Evolutionary conservation across 352 stramenopile genomes (phyloP), one percentile per base, ranked within the genome.

Genomic region (Globisporangium cystogenes): DNA sequence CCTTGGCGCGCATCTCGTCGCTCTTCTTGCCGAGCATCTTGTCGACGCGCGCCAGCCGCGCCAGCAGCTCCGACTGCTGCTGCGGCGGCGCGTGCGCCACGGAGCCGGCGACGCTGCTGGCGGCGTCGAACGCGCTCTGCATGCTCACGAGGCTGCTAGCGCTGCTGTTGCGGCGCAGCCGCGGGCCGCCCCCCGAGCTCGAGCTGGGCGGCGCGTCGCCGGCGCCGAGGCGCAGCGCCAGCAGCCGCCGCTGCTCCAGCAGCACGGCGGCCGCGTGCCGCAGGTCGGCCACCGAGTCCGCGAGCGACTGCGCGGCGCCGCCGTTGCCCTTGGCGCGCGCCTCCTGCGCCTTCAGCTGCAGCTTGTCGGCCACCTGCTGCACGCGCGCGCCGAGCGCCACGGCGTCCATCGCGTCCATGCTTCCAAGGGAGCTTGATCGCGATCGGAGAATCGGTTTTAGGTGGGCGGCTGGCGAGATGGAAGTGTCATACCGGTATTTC

Each of bases 291-390:
- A 81, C 81, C 3, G 77, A 89, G 1, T 73, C 57, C 0, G 48
- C 16, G 26, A 91, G 64, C 7, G 76, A 68, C 23, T 72, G 59
- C 15, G 76, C 74, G 0, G 76, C 75, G 29, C 26, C 54, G 0
- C 67, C 65, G 51, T 87, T 87, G 35, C 81, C 81, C 44, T 76
- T 79, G 27, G 62, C 66, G 60, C 82, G 71, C 41, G 80, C 76
- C 40, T 91, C 77, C 48, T 79, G 68, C 45, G 76, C 74, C 58
- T 84, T 86, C 29, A 80, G 70, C 66, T 73, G 58, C 51, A 91
- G 63, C 66, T 89, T 91, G 55, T 91, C 74, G 21, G 81, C 81
- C 59, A 91, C 81, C 44, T 87, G 63, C 42, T 80, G 68, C 68
- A 91, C 76, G 44, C 77, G 75, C 48, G 76, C 66, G 41, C 71